A percentile compares a stretch with the other conserved stretches of the same genome.
These are phyloP conservation scores for Chrysoporthe deuterocubensis DNA, from an alignment of 2,329 filamentous ascomycete species.

Conservation along the genomic window DNA sequence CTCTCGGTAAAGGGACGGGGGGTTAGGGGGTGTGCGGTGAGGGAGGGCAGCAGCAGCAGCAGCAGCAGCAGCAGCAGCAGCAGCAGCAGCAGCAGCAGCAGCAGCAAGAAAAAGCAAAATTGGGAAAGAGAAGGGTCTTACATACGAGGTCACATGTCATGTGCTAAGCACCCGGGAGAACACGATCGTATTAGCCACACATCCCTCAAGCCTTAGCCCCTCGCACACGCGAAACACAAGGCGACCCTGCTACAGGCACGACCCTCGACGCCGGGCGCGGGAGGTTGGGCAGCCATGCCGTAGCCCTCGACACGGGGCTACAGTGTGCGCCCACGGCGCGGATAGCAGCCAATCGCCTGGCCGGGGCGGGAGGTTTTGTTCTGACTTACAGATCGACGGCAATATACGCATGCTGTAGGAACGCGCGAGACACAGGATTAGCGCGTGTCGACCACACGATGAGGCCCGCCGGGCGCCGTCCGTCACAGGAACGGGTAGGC, in stretches of 20 bases:
- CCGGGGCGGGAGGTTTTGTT: constrained; percentile 28
- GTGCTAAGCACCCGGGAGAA: constrained; percentile 63
- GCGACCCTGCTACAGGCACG: constrained; percentile 24
- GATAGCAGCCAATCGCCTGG: constrained; percentile 30
- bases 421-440: constrained; percentile 43
- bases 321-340: constrained; percentile 28
- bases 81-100: constrained; percentile 20
- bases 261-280: not conserved
- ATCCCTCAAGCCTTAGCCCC: constrained; percentile 25
- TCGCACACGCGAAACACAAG: constrained; percentile 1
- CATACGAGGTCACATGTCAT: constrained; percentile 92
- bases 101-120: constrained; percentile 29
- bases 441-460: constrained; percentile 31
- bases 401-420: constrained; percentile 81
- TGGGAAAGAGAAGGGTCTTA: constrained; percentile 42
- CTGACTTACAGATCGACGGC: constrained; percentile 83
- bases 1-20: constrained; percentile 29
- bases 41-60: constrained; percentile 27
- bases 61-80: too few species aligned
- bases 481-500: constrained; percentile 17
- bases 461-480: constrained; percentile 27
- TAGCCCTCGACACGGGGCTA: constrained; percentile 29
- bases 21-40: constrained; percentile 26
- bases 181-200: constrained; percentile 51
- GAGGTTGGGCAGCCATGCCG: constrained; percentile 19